A percentile compares a stretch with the other conserved stretches of the same genome.
Conservation (phyloP, 441 rosid genomes). For the Melastoma candidum region DNA sequence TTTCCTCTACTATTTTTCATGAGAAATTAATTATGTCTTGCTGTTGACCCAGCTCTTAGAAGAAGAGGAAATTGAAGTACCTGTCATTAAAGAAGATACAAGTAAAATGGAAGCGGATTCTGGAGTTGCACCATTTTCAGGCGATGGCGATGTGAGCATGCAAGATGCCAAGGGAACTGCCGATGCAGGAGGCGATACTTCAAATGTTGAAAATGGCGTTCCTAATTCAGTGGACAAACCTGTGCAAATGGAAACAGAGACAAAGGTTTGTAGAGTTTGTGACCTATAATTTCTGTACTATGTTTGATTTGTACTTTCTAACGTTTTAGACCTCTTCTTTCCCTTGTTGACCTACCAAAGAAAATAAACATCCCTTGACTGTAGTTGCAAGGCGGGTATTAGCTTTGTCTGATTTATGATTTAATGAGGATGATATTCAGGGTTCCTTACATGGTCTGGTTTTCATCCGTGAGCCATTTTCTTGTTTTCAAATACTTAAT, state of each 20-base stretch:
- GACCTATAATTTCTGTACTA: neutral
- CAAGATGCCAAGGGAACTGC: constrained; percentile 58
- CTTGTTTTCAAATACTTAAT: neutral
- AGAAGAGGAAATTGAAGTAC: constrained; percentile 83
- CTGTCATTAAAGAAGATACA: constrained; percentile 59
- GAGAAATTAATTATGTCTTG: neutral
- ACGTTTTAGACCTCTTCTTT: neutral
- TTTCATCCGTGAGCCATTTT: neutral
- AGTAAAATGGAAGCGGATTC: constrained; percentile 74
- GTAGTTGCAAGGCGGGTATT: neutral
- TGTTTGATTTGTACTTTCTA: neutral
- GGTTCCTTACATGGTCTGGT: too few relatives aligned
- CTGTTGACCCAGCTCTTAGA: constrained; percentile 57
- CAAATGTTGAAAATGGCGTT: constrained; percentile 61
- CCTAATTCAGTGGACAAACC: constrained; percentile 65
- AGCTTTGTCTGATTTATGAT: neutral
- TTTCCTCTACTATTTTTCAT: neutral
- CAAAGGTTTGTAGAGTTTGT: constrained; percentile 38
- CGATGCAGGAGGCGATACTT: constrained; percentile 19
- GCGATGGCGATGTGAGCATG: constrained; percentile 65
- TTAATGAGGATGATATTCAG: too few relatives aligned
- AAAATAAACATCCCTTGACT: too few relatives aligned
- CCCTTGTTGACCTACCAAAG: too few relatives aligned
- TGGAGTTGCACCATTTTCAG: constrained; percentile 30
- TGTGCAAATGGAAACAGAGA: constrained; percentile 78